phyloP scores from a whole-genome alignment of 2,329 filamentous ascomycete genomes.

The Magnaporthales sp. region DNA sequence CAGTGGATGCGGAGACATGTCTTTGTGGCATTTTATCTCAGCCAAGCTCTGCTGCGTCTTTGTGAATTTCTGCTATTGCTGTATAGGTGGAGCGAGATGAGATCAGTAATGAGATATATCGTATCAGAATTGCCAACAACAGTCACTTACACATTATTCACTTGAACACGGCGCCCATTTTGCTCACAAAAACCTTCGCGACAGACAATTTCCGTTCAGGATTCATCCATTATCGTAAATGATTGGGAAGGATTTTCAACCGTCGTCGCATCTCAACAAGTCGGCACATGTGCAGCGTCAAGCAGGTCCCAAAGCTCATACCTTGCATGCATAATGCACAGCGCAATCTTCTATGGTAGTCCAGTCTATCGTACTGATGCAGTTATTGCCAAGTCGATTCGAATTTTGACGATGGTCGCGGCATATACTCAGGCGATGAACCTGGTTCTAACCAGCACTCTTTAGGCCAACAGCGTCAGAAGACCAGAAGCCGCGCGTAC shows the following conservation, averaged over 20 bases:
- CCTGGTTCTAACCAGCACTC: not conserved
- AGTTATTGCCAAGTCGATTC: not conserved
- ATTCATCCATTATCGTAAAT: too few relatives aligned
- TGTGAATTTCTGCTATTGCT: not conserved
- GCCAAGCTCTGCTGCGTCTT: not conserved
- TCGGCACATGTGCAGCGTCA: not conserved
- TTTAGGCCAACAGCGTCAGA: not conserved
- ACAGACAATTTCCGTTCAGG: too few relatives aligned
- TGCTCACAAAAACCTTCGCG: not conserved
- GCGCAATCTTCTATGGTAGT: not conserved
- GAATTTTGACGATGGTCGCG: not conserved
- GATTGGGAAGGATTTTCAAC: not conserved
- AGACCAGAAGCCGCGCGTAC: not conserved
- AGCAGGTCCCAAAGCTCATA: not conserved
- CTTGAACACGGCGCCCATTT: not conserved
- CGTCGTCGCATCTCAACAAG: not conserved
- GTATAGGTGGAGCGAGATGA: not conserved
- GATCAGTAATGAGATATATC: not conserved
- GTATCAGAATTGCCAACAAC: not conserved
- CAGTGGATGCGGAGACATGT: not conserved
- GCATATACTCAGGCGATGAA: not conserved
- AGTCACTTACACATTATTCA: not conserved
- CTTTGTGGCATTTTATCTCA: not conserved
- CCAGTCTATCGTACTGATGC: not conserved
- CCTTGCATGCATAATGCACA: not conserved